A percentile compares a stretch with the other conserved stretches of the same genome.
Conservation (phyloP, 768 basidiomycete genomes). For the Boletus huronensis region DNA sequence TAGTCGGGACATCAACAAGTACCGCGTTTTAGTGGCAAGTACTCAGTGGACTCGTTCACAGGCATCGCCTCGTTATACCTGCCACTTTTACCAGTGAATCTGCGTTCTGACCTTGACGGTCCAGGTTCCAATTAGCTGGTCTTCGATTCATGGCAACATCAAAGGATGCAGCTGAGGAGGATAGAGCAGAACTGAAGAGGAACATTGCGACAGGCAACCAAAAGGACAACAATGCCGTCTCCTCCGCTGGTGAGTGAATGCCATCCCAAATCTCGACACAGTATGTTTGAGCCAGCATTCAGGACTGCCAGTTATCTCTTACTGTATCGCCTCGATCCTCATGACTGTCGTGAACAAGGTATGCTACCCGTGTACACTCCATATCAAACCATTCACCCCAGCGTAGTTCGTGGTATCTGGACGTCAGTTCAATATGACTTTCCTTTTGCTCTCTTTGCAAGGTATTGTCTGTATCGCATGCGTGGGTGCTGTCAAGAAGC, state of each 20-base stretch:
- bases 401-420: slow-evolving; percentile 92
- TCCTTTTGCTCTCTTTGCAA: slow-evolving; percentile 88
- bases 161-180: slow-evolving; percentile 29
- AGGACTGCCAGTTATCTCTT: slow-evolving; percentile 83
- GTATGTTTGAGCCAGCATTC: neutral
- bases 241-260: slow-evolving; percentile 25
- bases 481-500: slow-evolving; percentile 68
- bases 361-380: slow-evolving; percentile 7
- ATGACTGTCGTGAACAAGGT: slow-evolving; percentile 99
- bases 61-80: neutral
- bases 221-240: slow-evolving; percentile 13
- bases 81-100: neutral
- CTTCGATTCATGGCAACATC: slow-evolving; percentile 13
- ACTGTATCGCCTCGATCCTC: slow-evolving; percentile 88
- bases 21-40: too few relatives aligned
- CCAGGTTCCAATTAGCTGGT: neutral
- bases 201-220: slow-evolving; percentile 41
- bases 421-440: slow-evolving; percentile 92
- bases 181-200: slow-evolving; percentile 53
- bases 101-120: neutral
- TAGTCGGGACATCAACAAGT: neutral
- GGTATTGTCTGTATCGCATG: slow-evolving; percentile 81
- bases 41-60: neutral
- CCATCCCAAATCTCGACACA: neutral
- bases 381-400: neutral